phyloP scores from a whole-genome alignment of 78 protist genomes.

The Dictyostelium brefeldianum region DNA sequence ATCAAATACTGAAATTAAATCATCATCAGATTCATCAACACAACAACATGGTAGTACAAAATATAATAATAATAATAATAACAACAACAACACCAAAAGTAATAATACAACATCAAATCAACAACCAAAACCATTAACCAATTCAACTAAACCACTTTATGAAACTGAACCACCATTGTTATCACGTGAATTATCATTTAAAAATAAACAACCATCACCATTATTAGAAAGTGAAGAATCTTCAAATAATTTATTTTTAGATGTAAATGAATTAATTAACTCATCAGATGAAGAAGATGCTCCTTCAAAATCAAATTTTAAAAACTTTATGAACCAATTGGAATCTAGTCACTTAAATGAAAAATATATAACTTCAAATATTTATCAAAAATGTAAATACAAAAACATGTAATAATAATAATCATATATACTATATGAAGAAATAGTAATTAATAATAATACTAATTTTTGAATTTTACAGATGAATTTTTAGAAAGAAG shows the following conservation, averaged over 20 bases:
- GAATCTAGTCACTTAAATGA: slow-evolving; percentile 3
- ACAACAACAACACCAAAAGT: not conserved
- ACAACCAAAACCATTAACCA: not conserved
- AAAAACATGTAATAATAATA: not conserved
- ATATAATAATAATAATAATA: not conserved
- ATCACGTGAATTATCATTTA: not conserved
- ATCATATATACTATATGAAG: not conserved
- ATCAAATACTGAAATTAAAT: not conserved
- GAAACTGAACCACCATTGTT: slow-evolving; percentile 2
- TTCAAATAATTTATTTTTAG: not conserved
- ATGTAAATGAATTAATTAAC: not conserved
- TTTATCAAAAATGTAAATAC: slow-evolving; percentile 37
- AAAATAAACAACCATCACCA: slow-evolving; percentile 13
- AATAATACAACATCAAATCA: not conserved
- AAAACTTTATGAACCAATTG: slow-evolving; percentile 1
- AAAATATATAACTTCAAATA: not conserved
- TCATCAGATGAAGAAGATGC: slow-evolving; percentile 10
- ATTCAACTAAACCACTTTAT: too few species aligned
- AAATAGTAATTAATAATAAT: too few species aligned
- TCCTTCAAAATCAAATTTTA: not conserved
- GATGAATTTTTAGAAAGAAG: slow-evolving; percentile 32
- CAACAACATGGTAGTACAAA: not conserved
- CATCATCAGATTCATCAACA: not conserved
- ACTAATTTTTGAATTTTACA: not conserved
- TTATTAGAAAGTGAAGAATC: not conserved